Base-by-base conservation (phyloP, 2,329 filamentous ascomycete species). In the Pezicula rhizophila region DNA sequence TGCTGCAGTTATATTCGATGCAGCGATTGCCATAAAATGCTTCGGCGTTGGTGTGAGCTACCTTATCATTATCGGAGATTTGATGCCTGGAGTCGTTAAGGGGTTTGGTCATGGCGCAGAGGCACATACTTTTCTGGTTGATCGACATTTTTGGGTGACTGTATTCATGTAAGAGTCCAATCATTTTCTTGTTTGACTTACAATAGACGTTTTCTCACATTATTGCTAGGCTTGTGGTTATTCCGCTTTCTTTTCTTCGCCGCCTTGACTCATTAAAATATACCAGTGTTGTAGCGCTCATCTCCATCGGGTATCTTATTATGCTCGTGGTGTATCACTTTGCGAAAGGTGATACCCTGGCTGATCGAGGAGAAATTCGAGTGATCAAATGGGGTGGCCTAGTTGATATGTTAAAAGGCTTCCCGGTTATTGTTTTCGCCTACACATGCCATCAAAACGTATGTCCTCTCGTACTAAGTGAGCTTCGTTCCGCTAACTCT, bases 391-490 rank as follows among this genome's bases (percentile, higher is more conserved):
- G 89, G 85, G 85, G 82, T 39, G 89, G 92, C 7, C 76, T 88
- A 3, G 75, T 95, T 8, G 79, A 86, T 33, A 84, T 87, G 6
- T 74, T 99, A 46, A 89, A 89, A 58, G 91, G 87, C 54, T 81
- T 99, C 55, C 93, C 93, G 0, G 90, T 99, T 46, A 91, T 97
- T 49, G 89, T 99, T 2, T 99, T 99, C 74, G 93, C 92, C n/a
- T 99, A 97, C 66, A 99, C 93, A 1, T 99, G 93, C 66, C 93
- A 99, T 68, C 93, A 99, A 64, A 99, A 99, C 66, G 89, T 93
- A 71, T 57, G 80, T 64, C 7, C 17, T 37, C 10, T 28, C 5
- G 17, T 45, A 35, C 26, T 49, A 49, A 48, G 3, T 11, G 26
- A 14, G 23, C 42, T 31, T 26, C 28, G 8, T 14, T 11, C 46